Evolutionary conservation across 2,329 filamentous ascomycete species (phyloP), one percentile per base, ranked within the genome.

Genomic region (Penicillium sp.): DNA sequence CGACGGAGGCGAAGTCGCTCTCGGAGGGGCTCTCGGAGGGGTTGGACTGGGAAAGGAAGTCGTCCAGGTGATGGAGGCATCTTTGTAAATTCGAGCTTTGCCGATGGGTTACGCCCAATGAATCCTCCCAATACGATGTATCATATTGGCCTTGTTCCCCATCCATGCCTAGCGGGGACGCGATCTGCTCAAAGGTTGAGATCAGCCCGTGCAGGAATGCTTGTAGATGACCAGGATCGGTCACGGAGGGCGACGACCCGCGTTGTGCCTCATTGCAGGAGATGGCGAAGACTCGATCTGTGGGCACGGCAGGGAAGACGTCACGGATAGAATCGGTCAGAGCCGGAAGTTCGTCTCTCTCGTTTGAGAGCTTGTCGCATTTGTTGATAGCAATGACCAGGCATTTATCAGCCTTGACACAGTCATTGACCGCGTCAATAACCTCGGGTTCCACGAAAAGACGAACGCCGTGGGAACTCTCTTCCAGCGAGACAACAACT

Each of bases 21-120:
- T 55, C 49, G 44, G 44, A 41, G 9, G 25, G 9, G 25, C 25
- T 27, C 25, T 8, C 6, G 25, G 61, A 42, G 39, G 46, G 43
- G 38, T 53, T 55, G 13, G 85, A 82, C 63, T 86, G 83, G 9
- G 67, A 71, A 55, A 92, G 74, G 68, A 96, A 99, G 20, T 84
- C 81, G 44, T 87, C 80, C 1, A 99, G 80, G 67, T 91, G 83
- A 31, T 69, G 68, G 11, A 87, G 78, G 68, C 92, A 96, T 66
- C 85, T 80, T 44, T 83, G 80, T 42, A 99, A 80, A 46, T 96
- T 84, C 68, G 90, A 82, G 46, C 88, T 83, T 76, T 99, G 94
- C 52, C 94, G 86, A 71, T 92, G 90, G 16, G 90, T 96, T 33
- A 96, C 92, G 50, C 92, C 92, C 3, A 96, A 81, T 4, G 94